Base-by-base conservation (phyloP, 2,329 filamentous ascomycete species). In the Alternaria ethzedia region DNA sequence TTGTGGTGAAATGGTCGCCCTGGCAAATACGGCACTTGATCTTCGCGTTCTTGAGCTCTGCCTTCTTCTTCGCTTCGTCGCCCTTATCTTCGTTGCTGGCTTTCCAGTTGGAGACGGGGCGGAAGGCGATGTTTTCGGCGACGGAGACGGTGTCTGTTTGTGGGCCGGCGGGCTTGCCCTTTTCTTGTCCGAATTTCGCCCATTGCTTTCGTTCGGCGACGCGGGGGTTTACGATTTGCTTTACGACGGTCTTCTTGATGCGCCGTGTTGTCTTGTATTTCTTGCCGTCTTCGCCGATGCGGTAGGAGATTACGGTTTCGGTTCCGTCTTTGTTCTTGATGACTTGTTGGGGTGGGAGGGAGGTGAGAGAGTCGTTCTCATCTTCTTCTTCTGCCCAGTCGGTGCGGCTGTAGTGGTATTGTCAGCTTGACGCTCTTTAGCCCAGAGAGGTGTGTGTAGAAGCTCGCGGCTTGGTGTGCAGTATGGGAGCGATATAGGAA, bases 1-100 rank as follows among this genome's bases (percentile, higher is more conserved):
- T 91, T 72, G 95, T 95, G 45, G 96, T 99, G 87, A 98, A 99
- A 89, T 99, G 96, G 86, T 99, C 96, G 80, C 95, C 96, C 80
- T 90, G 92, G 86, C 96, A 99, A 81, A 99, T 98, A 87, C 96
- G 92, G 84, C 96, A 99, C 88, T 98, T 98, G 87, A 99, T 96
- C 86, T 97, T 96, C 89, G 97, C 97, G 86, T 97, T 94, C 89
- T 96, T 97, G 78, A 98, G 87, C 76, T 87, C 84, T 67, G 87
- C 85, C 80, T 88, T 87, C 82, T 89, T 86, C 78, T 85, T 83
- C 85, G 92, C 91, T 79, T 90, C 88, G 84, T 92, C 92, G 75
- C 86, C 86, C 83, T 91, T 89, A 75, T 91, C 89, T 82, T 92
- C 91, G 75, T 90, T 90, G 71, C 92, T 92, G 78, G 92, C 90